phyloP scores from a whole-genome alignment of 202 grass and related monocot species.

The Hordeum pubiflorum region DNA sequence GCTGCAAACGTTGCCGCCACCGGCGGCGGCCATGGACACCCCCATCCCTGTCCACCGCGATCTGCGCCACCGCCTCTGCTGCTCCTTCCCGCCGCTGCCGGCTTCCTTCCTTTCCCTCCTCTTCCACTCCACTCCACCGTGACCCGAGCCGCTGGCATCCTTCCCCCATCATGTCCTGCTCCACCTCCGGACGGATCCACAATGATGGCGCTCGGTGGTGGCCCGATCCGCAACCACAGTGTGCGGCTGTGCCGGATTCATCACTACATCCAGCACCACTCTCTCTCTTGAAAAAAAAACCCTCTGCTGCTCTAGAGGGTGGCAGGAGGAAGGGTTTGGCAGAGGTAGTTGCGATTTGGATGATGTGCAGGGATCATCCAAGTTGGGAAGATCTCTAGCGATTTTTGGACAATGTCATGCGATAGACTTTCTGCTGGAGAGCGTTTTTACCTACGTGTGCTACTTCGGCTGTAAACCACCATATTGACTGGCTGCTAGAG shows the following conservation, averaged over 20 bases:
- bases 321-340: neutral
- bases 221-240: neutral
- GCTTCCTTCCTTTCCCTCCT: neutral
- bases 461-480: neutral
- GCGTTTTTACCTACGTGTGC: neutral
- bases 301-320: neutral
- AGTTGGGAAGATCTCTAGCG: neutral
- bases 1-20: no score
- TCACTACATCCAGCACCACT: neutral
- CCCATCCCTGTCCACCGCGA: neutral
- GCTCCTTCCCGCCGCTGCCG: neutral
- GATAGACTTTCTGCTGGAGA: neutral
- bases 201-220: neutral
- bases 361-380: neutral
- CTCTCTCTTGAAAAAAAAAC: neutral
- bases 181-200: neutral
- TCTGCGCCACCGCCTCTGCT: neutral
- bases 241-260: neutral
- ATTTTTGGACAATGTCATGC: neutral
- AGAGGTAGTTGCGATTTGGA: neutral
- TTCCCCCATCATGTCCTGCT: neutral
- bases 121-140: no score
- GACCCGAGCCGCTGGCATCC: no score
- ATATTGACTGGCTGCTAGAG: neutral
- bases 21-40: neutral